phyloP scores from a whole-genome alignment of 805 yeast genomes.

The Lachancea thermotolerans region DNA sequence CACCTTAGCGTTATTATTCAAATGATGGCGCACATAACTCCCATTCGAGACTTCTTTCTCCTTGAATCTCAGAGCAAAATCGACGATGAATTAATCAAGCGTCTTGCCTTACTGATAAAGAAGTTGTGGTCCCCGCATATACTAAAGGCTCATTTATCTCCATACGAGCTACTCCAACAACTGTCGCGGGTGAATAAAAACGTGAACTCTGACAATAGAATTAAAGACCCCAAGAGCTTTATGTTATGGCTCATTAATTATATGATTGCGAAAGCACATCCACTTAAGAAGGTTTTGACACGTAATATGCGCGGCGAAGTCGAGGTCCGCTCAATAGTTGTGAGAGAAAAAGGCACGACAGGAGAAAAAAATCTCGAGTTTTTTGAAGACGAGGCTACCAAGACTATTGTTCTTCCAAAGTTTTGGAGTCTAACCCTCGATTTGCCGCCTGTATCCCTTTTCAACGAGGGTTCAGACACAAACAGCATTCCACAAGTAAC shows the following conservation, averaged over 20 bases:
- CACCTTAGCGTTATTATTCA: conserved; percentile 55
- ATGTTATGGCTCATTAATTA: conserved; percentile 53
- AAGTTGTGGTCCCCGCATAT: conserved; percentile 60
- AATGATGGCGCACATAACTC: conserved; percentile 45
- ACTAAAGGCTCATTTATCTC: conserved; percentile 57
- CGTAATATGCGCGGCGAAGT: conserved; percentile 50
- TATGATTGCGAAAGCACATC: conserved; percentile 27
- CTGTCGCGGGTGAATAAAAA: conserved; percentile 40
- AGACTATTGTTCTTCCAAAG: conserved; percentile 19
- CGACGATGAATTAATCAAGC: conserved; percentile 34
- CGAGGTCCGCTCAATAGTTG: conserved; percentile 26
- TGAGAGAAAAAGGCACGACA: conserved; percentile 22
- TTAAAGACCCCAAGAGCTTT: conserved; percentile 48
- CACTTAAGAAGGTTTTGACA: conserved; percentile 26
- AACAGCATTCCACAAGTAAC: conserved; percentile 48
- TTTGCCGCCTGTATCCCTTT: conserved; percentile 51
- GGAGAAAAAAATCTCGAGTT: conserved; percentile 19
- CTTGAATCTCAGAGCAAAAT: conserved; percentile 15
- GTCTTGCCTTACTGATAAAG: conserved; percentile 42
- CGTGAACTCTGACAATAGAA: conserved; percentile 34
- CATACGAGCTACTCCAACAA: conserved; percentile 55
- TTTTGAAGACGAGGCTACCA: conserved; percentile 13
- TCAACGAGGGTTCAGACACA: conserved; percentile 38
- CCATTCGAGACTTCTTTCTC: conserved; percentile 43
- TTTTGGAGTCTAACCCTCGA: conserved; percentile 43